These are phyloP conservation scores for Mycena pura DNA, from an alignment of 768 basidiomycete genomes.

Conservation along the genomic window DNA sequence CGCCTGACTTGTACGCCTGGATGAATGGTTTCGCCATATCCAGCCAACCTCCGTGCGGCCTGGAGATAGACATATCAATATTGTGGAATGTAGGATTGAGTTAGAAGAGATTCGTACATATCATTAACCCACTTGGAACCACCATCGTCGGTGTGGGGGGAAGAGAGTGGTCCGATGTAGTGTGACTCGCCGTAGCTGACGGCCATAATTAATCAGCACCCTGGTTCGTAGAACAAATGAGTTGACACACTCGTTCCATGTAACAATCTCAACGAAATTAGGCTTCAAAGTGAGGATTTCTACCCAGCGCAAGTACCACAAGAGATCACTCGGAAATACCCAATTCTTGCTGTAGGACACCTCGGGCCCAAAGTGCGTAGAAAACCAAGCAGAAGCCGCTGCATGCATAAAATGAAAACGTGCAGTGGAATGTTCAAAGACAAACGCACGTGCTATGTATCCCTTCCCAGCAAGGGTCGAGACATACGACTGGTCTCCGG, in stretches of 20 bases:
- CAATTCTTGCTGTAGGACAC: constrained; percentile 31
- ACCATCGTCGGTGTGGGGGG: constrained; percentile 28
- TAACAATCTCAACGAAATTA: constrained; percentile 42
- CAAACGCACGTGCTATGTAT: constrained; percentile 29
- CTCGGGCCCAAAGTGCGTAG: constrained; percentile 34
- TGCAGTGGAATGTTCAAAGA: neutral
- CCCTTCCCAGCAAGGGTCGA: constrained; percentile 21
- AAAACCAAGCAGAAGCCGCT: constrained; percentile 61
- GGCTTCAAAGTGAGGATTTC: constrained; percentile 24
- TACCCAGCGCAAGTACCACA: constrained; percentile 29
- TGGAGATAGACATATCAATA: neutral
- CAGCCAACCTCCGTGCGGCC: constrained; percentile 43
- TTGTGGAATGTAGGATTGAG: neutral
- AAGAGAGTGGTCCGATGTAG: constrained; percentile 54
- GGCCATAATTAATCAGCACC: no score
- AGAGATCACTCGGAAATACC: constrained; percentile 29
- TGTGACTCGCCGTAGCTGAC: constrained; percentile 54
- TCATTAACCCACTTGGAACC: constrained; percentile 31
- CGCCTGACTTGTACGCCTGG: constrained; percentile 52
- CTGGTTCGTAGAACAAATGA: neutral
- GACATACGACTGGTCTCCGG: constrained; percentile 18
- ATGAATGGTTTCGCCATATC: constrained; percentile 56
- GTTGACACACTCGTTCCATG: constrained; percentile 47
- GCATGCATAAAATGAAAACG: neutral
- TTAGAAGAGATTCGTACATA: constrained; percentile 8